Evolutionary conservation across 2,329 filamentous ascomycete genomes (phyloP).

Genomic region (Claviceps fusiformis): DNA sequence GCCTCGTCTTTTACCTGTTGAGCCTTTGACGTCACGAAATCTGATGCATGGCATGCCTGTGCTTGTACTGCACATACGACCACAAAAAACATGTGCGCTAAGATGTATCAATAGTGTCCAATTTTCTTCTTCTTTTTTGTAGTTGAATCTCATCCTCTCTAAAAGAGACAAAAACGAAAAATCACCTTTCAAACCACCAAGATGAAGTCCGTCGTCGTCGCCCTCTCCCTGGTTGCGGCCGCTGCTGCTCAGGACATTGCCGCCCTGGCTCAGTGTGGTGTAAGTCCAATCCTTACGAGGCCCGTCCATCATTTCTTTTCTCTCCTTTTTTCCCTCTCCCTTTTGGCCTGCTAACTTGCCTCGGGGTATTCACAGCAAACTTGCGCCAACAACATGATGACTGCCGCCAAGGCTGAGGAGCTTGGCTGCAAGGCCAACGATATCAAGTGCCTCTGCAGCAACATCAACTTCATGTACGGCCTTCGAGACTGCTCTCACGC

Average conservation of each 20-base stretch:
- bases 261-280: constrained; percentile 36
- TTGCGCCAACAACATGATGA: constrained; percentile 38
- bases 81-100: neutral
- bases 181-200: constrained; percentile 16
- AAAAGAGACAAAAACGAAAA: neutral
- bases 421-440: constrained; percentile 32
- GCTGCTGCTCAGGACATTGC: constrained; percentile 27
- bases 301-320: neutral
- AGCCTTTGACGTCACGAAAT: no score
- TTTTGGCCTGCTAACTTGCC: constrained; percentile 1
- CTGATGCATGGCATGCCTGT: no score
- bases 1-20: neutral
- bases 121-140: neutral
- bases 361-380: constrained; percentile 22
- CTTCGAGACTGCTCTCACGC: constrained; percentile 36
- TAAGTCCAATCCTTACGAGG: constrained; percentile 21
- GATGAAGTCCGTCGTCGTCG: constrained; percentile 37
- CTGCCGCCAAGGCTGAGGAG: constrained; percentile 23
- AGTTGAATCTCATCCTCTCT: no score
- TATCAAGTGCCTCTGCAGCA: constrained; percentile 32
- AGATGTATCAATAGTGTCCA: neutral
- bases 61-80: no score
- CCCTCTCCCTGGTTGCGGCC: constrained; percentile 27
- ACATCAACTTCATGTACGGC: constrained; percentile 33
- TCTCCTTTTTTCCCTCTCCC: no score